Percentiles rank a stretch among this genome's conserved stretches.
These are phyloP conservation scores for Tylopilus vinaceipallidus DNA, from an alignment of 768 basidiomycete species.

Conservation along the genomic window DNA sequence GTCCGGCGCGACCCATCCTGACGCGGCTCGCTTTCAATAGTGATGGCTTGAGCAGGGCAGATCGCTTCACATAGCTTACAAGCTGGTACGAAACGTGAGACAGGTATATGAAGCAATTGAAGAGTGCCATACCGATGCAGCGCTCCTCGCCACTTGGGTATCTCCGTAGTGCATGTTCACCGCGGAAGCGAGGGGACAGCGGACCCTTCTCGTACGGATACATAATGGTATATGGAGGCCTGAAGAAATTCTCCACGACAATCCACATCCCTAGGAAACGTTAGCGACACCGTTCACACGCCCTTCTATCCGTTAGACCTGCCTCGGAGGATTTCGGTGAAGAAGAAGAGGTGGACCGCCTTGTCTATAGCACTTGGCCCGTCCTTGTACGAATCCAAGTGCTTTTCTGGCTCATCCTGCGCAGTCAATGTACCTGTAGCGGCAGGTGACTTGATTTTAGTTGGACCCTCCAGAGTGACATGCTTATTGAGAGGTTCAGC, in stretches of 20 bases:
- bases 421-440: slow-evolving; percentile 36
- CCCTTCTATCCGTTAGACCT: slow-evolving; percentile 26
- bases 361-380: slow-evolving; percentile 94
- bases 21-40: slow-evolving; percentile 96
- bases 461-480: slow-evolving; percentile 20
- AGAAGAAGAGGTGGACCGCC: slow-evolving; percentile 95
- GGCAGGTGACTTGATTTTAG: slow-evolving; percentile 32
- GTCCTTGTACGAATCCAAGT: slow-evolving; percentile 65
- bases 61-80: slow-evolving; percentile 99
- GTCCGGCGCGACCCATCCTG: slow-evolving; percentile 94
- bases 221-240: slow-evolving; percentile 98
- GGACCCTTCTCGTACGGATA: slow-evolving; percentile 99
- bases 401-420: slow-evolving; percentile 45
- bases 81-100: slow-evolving; percentile 46
- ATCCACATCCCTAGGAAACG: slow-evolving; percentile 88
- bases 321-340: slow-evolving; percentile 98
- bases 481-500: slow-evolving; percentile 20
- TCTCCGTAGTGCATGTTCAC: slow-evolving; percentile 93
- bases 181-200: slow-evolving; percentile 94
- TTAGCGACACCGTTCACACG: slow-evolving; percentile 8
- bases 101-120: neutral
- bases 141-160: slow-evolving; percentile 98
- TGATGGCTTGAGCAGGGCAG: slow-evolving; percentile 98
- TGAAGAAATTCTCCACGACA: slow-evolving; percentile 86
- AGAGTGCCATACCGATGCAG: slow-evolving; percentile 81